Conservation (phyloP, 208 protist species). For the Trypanosoma rangeli region DNA sequence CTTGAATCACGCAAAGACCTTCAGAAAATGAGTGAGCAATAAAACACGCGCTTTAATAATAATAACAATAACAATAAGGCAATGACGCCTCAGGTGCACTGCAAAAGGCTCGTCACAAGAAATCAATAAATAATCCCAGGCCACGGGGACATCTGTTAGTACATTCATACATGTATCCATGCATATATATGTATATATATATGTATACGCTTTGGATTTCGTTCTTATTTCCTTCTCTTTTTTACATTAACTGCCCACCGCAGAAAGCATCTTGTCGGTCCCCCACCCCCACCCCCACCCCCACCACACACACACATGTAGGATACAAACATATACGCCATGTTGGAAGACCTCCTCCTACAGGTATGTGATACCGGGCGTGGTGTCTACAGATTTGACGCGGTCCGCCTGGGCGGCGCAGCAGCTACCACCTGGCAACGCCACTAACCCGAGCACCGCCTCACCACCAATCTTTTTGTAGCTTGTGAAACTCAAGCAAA, state of each 20-base stretch:
- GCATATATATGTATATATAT: constrained; percentile 3
- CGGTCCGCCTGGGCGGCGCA: constrained; percentile 44
- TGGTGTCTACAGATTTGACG: constrained; percentile 38
- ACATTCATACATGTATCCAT: no score
- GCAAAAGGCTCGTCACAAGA: no score
- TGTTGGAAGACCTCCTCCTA: constrained; percentile 1
- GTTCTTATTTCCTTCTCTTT: background rate
- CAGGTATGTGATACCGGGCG: constrained; percentile 52
- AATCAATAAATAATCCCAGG: no score
- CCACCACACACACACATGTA: background rate
- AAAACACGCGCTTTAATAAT: background rate
- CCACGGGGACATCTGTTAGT: no score
- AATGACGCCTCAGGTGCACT: no score
- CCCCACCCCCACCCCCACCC: background rate
- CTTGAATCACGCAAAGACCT: background rate
- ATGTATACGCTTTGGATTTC: background rate
- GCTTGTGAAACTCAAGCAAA: constrained; percentile 48
- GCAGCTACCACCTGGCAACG: constrained; percentile 35
- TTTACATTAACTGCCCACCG: constrained; percentile 2
- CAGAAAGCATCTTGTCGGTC: background rate
- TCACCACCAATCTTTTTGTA: constrained; percentile 39
- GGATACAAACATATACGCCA: background rate
- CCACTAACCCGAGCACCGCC: constrained; percentile 37
- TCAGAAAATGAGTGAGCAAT: background rate
- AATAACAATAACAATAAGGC: no score